Evolutionary conservation across 257 asterid genomes (phyloP), one percentile per base, ranked within the genome.

Genomic region (Orobanche coerulescens): DNA sequence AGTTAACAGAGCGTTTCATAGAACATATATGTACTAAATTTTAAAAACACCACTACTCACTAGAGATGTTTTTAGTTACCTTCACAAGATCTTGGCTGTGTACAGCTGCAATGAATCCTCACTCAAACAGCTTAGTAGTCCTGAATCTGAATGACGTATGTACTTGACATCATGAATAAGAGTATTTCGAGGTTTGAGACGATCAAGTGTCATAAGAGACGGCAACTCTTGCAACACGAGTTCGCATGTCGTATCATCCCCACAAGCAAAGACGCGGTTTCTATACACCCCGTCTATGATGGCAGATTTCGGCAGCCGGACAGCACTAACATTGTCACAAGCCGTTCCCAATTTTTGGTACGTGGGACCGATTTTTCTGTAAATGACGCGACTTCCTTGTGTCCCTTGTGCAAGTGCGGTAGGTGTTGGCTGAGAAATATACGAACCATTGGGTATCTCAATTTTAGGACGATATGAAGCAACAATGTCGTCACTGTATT

Each of bases 401-500:
- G 23, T 77, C n/a, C 74, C 70, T 72, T 79, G 83, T 44, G 76
- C 80, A 13, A 82, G 56, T 15, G 77, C 84, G 44, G 80, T 55
- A 47, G 71, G 75, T 39, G 65, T 48, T 9, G 79, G 67, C 64
- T 82, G 98, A 40, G 94, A 71, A 63, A 75, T 64, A 63, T 61
- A 70, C 20, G 55, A 3, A 47, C 68, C 77, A 36, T 69, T 61
- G 31, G 62, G 42, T 12, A 12, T 62, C 73, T 78, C 95, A 6
- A 86, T 70, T 81, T 73, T 89, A 52, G 98, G 97, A 66, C 97
- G 98, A 75, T 81, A 93, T 60, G 97, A 75, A 53, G 97, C 95
- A 58, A 87, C 93, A 66, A 89, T 73, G 60, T 93, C 79, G 28
- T 80, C 83, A 23, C 70, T 71, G 16, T 61, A 40, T 53, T 77